A percentile compares a stretch with the other conserved stretches of the same genome.
Conservation (phyloP, 345 rosid genomes). For the Rhizophora apiculata region DNA sequence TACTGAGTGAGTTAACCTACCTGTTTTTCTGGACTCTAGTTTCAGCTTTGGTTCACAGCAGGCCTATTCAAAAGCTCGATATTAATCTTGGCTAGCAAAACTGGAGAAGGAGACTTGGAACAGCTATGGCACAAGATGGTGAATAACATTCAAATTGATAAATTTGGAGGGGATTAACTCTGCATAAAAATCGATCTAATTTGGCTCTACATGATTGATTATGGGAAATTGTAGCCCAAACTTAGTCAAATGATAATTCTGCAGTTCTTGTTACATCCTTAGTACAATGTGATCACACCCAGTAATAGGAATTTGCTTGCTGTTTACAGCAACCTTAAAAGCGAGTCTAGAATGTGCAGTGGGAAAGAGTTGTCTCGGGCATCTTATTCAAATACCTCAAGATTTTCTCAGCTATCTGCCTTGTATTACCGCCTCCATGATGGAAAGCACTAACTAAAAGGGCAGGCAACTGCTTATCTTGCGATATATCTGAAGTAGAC, state of each 20-base stretch:
- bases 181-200: background rate
- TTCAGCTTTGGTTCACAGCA: too few relatives aligned
- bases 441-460: conserved; percentile 72
- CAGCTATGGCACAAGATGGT: too few relatives aligned
- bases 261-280: background rate
- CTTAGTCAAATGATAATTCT: conserved; percentile 2
- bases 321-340: background rate
- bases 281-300: background rate
- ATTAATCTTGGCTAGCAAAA: too few relatives aligned
- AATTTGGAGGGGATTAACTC: background rate
- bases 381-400: conserved; percentile 69
- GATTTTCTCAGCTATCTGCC: conserved; percentile 81
- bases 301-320: background rate
- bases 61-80: too few relatives aligned
- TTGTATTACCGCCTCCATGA: conserved; percentile 65
- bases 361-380: conserved; percentile 35
- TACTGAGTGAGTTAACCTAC: too few relatives aligned
- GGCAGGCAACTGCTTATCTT: conserved; percentile 61
- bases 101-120: too few relatives aligned
- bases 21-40: too few relatives aligned
- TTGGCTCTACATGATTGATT: background rate
- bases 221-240: background rate
- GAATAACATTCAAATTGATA: too few relatives aligned
- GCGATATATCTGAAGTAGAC: conserved; percentile 57
- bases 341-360: conserved; percentile 29